Base-by-base conservation (phyloP, 2,329 filamentous ascomycete genomes). In the Ophiocordyceps camponoti-saundersi region DNA sequence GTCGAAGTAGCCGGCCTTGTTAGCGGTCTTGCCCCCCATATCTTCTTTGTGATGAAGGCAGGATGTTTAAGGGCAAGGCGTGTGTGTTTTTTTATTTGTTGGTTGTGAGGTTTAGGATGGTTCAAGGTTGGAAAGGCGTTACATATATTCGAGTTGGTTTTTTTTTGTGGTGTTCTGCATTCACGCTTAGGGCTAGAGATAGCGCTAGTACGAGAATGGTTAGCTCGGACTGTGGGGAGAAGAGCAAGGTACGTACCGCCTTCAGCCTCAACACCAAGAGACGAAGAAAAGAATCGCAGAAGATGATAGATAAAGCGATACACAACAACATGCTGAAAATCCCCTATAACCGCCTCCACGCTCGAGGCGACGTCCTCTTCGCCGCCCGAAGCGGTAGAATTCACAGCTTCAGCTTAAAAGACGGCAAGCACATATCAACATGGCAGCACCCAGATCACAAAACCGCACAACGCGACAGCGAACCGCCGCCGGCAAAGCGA, bases 1-100 rank as follows among this genome's bases (percentile, higher is more conserved):
- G 72, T 95, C 90, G 79, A 98, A 98, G 82, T 98, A 95, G 62
- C 68, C 85, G 69, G 86, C 79, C 81, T 96, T 98, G 81, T 82
- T 89, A 65, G 75, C 78, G 64, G 85, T 77, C 77, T 86, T 95
- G 88, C 86, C 89, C 88, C 88, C 89, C 89, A 95, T 95, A 79
- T 87, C 85, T 93, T 87, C 86, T 93, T 93, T 72, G 76, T 57
- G 57, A 56, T 87, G 86, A 92, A 92, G 86, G 84, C 79, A 93
- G 88, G 88, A 85, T 94, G 70, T 95, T 95, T 95, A 89, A 95
- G 89, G 88, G 82, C 80, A 75, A 72, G 65, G 49, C 54, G 49
- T 55, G 52, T 53, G 55, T 49, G 52, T 51, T 52, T 53, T 46
- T 49, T 42, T 47, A 49, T 54, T 47, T 12, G 44, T 44, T 49